A percentile compares a stretch with the other conserved stretches of the same genome.
Conservation (phyloP, 78 protist species). For the Cavenderia fasciculata region DNA sequence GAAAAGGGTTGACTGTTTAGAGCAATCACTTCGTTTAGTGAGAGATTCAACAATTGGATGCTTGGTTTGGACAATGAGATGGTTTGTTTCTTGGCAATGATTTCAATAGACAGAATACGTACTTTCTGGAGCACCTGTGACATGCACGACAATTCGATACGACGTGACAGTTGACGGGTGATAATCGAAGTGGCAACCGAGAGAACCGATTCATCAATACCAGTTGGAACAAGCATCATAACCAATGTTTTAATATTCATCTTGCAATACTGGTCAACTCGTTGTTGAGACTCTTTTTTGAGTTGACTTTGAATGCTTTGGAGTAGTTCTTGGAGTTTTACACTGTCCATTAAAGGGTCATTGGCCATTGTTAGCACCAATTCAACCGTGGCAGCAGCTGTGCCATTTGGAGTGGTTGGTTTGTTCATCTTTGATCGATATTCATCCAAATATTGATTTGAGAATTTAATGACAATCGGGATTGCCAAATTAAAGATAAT, state of each 20-base stretch:
- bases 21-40: conserved; percentile 21
- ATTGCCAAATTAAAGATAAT: conserved; percentile 48
- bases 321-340: conserved; percentile 14
- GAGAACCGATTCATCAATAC: conserved; percentile 37
- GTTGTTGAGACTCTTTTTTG: neutral
- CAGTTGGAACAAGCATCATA: conserved; percentile 6
- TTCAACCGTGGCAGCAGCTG: neutral
- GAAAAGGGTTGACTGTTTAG: neutral
- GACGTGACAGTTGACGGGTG: neutral
- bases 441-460: conserved; percentile 29
- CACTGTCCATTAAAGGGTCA: neutral
- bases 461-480: conserved; percentile 21
- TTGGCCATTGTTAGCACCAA: neutral
- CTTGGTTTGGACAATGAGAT: neutral
- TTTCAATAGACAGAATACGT: conserved; percentile 28
- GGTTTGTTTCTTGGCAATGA: conserved; percentile 45
- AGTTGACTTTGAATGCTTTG: neutral
- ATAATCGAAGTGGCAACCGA: conserved; percentile 44
- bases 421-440: neutral
- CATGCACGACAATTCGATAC: conserved; percentile 6
- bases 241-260: conserved; percentile 21
- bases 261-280: conserved; percentile 21
- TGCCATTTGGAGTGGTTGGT: neutral
- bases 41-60: conserved; percentile 17
- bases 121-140: conserved; percentile 24